These are phyloP conservation scores for Aciculosporium take DNA, from an alignment of 2,329 filamentous ascomycete species.

Conservation along the genomic window DNA sequence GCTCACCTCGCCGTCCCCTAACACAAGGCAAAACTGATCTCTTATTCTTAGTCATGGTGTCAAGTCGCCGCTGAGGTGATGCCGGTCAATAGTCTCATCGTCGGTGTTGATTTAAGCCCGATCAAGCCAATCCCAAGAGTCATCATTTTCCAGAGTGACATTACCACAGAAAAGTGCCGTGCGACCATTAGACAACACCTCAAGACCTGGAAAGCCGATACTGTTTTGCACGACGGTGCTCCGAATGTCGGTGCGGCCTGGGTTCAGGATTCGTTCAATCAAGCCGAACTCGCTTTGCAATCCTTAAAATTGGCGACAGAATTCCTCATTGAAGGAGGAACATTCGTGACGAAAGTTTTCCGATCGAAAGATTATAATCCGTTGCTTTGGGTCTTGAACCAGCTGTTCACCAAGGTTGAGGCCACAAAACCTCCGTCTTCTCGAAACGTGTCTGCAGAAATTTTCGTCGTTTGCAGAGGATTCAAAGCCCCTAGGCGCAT, in stretches of 20 bases:
- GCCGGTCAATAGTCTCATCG: constrained; percentile 77
- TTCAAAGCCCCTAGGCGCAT: constrained; percentile 91
- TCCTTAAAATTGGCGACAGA: constrained; percentile 89
- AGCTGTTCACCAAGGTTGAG: constrained; percentile 88
- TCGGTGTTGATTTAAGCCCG: constrained; percentile 85
- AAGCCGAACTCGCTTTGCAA: constrained; percentile 83
- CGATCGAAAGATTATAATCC: constrained; percentile 94
- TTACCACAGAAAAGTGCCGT: constrained; percentile 91
- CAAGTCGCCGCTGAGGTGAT: constrained; percentile 93
- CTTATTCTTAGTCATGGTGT: constrained; percentile 61
- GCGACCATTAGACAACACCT: constrained; percentile 78
- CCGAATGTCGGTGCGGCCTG: constrained; percentile 96
- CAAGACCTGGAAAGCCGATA: constrained; percentile 93
- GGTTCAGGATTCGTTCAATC: constrained; percentile 96
- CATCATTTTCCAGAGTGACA: constrained; percentile 94
- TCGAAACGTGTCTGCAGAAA: constrained; percentile 92
- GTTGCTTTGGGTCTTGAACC: constrained; percentile 92
- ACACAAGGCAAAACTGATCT: not conserved
- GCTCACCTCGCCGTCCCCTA: not conserved
- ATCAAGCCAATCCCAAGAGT: constrained; percentile 92
- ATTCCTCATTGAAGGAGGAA: constrained; percentile 77
- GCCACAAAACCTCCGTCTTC: constrained; percentile 95
- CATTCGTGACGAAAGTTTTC: constrained; percentile 96
- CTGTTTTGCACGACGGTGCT: constrained; percentile 89
- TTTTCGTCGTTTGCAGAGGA: constrained; percentile 91